Percentiles rank a stretch among this genome's conserved stretches.
Conservation (phyloP, 192 early-diverging fungal species). For the Backusella parvicylindrica region DNA sequence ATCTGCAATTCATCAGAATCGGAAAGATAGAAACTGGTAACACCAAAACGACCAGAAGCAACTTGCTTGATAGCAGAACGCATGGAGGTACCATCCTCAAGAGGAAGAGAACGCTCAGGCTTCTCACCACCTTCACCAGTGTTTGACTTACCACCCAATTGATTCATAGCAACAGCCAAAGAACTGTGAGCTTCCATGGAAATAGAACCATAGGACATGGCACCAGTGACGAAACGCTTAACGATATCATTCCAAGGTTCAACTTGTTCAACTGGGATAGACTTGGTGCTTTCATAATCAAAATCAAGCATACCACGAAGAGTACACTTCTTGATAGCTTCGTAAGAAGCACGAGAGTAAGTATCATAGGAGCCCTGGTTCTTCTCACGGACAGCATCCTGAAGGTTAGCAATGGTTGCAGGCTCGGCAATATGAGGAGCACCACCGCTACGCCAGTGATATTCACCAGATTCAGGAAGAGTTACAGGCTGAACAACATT, state of each 20-base stretch:
- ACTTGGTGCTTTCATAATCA: slow-evolving; percentile 62
- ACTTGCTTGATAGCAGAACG: slow-evolving; percentile 99
- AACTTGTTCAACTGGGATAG: slow-evolving; percentile 90
- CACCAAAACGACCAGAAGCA: slow-evolving; percentile 97
- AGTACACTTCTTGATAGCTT: slow-evolving; percentile 87
- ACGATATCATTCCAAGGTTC: slow-evolving; percentile 98
- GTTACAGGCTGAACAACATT: slow-evolving; percentile 58
- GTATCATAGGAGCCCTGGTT: slow-evolving; percentile 84
- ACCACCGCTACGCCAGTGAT: slow-evolving; percentile 95
- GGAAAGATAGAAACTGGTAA: slow-evolving; percentile 90
- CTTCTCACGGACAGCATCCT: slow-evolving; percentile 93
- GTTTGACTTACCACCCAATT: slow-evolving; percentile 95
- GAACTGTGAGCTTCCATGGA: slow-evolving; percentile 92
- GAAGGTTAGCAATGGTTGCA: slow-evolving; percentile 79
- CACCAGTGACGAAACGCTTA: slow-evolving; percentile 95
- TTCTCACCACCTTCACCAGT: slow-evolving; percentile 99
- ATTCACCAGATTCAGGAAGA: slow-evolving; percentile 94
- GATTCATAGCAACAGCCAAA: slow-evolving; percentile 94
- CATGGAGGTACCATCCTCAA: slow-evolving; percentile 72
- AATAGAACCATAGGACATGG: slow-evolving; percentile 98
- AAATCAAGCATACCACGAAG: slow-evolving; percentile 94
- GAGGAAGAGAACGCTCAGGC: slow-evolving; percentile 69
- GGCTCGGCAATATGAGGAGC: slow-evolving; percentile 93
- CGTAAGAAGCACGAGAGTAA: slow-evolving; percentile 77
- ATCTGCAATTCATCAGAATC: slow-evolving; percentile 98